Evolutionary conservation across 225 moss, liverwort and hornwort species (phyloP).

Genomic region (Marchantia paleacea): DNA sequence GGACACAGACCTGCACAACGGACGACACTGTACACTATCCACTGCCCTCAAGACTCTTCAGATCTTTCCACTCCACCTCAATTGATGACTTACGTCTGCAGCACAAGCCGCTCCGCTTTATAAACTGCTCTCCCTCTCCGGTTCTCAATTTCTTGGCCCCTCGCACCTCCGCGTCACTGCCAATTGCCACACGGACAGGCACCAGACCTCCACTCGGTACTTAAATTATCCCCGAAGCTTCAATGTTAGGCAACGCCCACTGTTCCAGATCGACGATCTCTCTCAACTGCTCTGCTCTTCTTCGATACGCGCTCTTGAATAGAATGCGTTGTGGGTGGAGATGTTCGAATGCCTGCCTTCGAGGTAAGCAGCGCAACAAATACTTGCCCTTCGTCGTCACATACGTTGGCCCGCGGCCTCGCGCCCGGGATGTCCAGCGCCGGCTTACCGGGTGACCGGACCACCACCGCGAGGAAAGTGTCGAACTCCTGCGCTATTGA

Average conservation of each 20-base stretch:
- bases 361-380: neutral
- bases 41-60: conserved; percentile 9
- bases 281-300: neutral
- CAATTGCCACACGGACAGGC: neutral
- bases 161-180: neutral
- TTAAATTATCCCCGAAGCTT: neutral
- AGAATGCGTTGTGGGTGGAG: neutral
- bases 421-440: conserved; percentile 8
- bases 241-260: neutral
- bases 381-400: conserved; percentile 1
- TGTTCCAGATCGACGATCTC: neutral
- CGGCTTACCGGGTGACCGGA: neutral
- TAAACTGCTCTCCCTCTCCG: neutral
- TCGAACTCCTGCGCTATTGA: neutral
- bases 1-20: neutral
- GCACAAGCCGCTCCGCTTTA: neutral
- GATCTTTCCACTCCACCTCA: conserved; percentile 5
- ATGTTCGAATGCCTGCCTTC: neutral
- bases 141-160: neutral
- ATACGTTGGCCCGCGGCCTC: neutral
- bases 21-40: neutral
- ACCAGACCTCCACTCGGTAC: neutral
- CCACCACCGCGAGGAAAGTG: neutral
- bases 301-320: neutral
- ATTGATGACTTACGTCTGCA: neutral